A percentile compares a stretch with the other conserved stretches of the same genome.
Evolutionary conservation across 2,329 filamentous ascomycete species (phyloP).

Genomic region (Fusarium marasasianum): DNA sequence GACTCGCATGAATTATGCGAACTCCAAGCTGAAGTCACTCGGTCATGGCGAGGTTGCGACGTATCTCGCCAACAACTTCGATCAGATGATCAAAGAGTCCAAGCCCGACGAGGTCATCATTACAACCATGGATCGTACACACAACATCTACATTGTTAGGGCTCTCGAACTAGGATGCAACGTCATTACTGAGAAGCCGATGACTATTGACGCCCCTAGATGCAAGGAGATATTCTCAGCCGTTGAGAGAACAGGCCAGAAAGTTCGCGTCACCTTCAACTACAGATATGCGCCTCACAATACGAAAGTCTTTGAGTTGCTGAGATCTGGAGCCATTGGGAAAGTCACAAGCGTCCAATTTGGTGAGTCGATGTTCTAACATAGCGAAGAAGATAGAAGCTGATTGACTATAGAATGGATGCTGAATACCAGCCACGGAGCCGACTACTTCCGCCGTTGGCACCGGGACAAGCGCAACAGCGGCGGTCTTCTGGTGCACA

Average conservation of each 20-base stretch:
- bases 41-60: constrained; percentile 61
- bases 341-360: constrained; percentile 67
- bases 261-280: constrained; percentile 69
- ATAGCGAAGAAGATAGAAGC: not conserved
- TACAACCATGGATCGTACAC: constrained; percentile 70
- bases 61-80: constrained; percentile 64
- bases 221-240: constrained; percentile 59
- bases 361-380: not conserved
- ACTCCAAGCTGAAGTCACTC: constrained; percentile 56
- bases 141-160: constrained; percentile 67
- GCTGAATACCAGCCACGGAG: constrained; percentile 69
- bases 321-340: constrained; percentile 65
- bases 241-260: constrained; percentile 47
- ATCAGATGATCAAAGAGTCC: constrained; percentile 65
- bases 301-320: constrained; percentile 65
- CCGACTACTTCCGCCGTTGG: constrained; percentile 72
- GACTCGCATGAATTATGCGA: constrained; percentile 67
- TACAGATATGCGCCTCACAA: constrained; percentile 74
- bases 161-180: constrained; percentile 68
- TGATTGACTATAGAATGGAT: constrained; percentile 60
- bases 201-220: constrained; percentile 68
- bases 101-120: constrained; percentile 69
- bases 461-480: constrained; percentile 69
- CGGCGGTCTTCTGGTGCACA: constrained; percentile 68
- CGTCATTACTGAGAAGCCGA: constrained; percentile 72